Conservation (phyloP, 345 rosid genomes). For the Syzygium aqueum region DNA sequence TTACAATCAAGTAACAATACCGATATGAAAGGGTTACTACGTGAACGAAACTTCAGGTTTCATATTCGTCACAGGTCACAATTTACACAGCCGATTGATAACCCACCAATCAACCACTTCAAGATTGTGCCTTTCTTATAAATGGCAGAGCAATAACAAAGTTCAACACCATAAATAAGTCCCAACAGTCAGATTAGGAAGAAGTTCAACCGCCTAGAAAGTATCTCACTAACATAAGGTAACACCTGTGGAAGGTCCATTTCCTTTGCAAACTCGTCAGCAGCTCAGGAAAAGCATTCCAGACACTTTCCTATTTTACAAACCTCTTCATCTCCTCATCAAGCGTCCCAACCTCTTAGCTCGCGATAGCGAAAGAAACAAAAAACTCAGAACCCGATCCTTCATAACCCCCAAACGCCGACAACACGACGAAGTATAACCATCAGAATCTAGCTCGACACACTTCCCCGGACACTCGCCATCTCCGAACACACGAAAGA, state of each 20-base stretch:
- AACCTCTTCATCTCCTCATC: background rate
- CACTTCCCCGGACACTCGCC: background rate
- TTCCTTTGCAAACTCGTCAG: background rate
- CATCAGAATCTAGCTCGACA: background rate
- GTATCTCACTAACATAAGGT: background rate
- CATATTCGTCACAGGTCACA: background rate
- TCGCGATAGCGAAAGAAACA: background rate
- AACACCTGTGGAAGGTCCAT: background rate
- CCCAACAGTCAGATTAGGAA: background rate
- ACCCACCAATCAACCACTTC: background rate
- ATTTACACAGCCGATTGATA: background rate
- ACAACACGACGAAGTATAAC: background rate
- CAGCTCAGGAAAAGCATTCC: background rate
- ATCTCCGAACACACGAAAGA: background rate
- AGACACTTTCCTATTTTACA: background rate
- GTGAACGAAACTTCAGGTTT: background rate
- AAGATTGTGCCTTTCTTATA: background rate
- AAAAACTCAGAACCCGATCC: background rate
- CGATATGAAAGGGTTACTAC: background rate
- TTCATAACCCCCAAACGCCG: background rate
- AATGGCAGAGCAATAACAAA: background rate
- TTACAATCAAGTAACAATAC: background rate
- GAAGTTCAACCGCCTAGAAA: background rate
- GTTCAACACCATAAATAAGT: background rate
- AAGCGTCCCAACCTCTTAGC: background rate